Base-by-base conservation (phyloP, 2,329 filamentous ascomycete species). In the Diaporthe aspalathi region DNA sequence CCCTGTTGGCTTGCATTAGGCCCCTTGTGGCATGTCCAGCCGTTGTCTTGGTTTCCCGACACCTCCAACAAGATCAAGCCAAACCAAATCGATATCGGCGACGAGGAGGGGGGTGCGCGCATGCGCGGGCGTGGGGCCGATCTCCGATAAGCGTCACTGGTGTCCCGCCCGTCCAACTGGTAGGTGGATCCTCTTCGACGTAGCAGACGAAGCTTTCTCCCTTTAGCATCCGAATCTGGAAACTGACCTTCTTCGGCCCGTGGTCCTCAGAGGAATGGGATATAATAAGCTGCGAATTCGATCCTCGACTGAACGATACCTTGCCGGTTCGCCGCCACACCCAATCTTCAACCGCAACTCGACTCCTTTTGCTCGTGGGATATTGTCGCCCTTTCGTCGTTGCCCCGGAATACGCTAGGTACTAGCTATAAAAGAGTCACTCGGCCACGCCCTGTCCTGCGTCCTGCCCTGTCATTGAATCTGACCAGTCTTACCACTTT, bases 121-220 rank as follows among this genome's bases (percentile, higher is more conserved):
- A 35, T 20, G 20, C 11, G 43, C 20, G 7, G 43, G 54, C 54
- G 35, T 53, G 53, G 67, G 54, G 45, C 32, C 43, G 35, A 69
- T 65, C 66, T 60, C 45, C 66, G 68, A 70, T 70, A 70, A 65
- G 68, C 50, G 16, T 17, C n/a, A n/a, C n/a, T 5, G 8, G 8
- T 32, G 8, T 49, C 24, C 29, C 52, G 40, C 52, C 29, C 11
- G 6, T 16, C 14, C n/a, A 32, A 32, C n/a, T n/a, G 32, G 32
- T 8, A 6, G 22, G 22, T n/a, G 38, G 35, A 20, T 24, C 22
- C 40, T 38, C 40, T 5, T 47, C n/a, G n/a, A n/a, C n/a, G n/a
- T n/a, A n/a, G n/a, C 17, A 5, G 17, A 17, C 3, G 24, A 22
- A 7, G 40, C 9, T 56, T 68, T 68, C 35, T 68, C 32, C 60